These are phyloP conservation scores for Didymella pinodella DNA, from an alignment of 2,329 filamentous ascomycete species.

Conservation along the genomic window DNA sequence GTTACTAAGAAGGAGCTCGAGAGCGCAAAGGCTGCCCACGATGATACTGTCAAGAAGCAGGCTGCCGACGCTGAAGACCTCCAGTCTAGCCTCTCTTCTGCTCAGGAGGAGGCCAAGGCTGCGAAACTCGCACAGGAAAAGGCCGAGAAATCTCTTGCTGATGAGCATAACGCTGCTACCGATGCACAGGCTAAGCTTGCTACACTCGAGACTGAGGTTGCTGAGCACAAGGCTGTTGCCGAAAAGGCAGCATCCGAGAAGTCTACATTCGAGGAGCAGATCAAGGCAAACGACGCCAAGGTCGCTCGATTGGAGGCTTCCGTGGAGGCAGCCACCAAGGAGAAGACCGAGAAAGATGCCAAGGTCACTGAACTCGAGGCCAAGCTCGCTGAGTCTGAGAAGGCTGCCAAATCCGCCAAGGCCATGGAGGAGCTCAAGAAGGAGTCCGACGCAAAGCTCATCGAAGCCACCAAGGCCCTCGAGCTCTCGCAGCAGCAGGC, in stretches of 20 bases:
- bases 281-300: conserved; percentile 36
- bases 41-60: conserved; percentile 17
- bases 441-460: conserved; percentile 20
- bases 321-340: conserved; percentile 27
- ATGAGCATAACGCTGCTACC: conserved; percentile 31
- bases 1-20: conserved; percentile 24
- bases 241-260: conserved; percentile 36
- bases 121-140: conserved; percentile 20
- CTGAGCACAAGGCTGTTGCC: conserved; percentile 34
- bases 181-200: conserved; percentile 26
- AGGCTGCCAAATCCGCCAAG: conserved; percentile 25
- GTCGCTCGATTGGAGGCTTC: conserved; percentile 32
- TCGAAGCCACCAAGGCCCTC: conserved; percentile 18
- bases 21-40: conserved; percentile 16
- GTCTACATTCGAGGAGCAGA: conserved; percentile 33
- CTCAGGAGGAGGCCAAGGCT: conserved; percentile 23
- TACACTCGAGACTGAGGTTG: conserved; percentile 28
- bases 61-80: background rate
- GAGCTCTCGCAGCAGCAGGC: conserved; percentile 23
- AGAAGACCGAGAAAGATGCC: conserved; percentile 27
- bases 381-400: conserved; percentile 28
- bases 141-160: conserved; percentile 23
- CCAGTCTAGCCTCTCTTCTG: conserved; percentile 15
- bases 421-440: conserved; percentile 30
- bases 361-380: conserved; percentile 29